Evolutionary conservation across 495 filamentous ascomycete species (phyloP).

Genomic region (Cairneyella variabilis): DNA sequence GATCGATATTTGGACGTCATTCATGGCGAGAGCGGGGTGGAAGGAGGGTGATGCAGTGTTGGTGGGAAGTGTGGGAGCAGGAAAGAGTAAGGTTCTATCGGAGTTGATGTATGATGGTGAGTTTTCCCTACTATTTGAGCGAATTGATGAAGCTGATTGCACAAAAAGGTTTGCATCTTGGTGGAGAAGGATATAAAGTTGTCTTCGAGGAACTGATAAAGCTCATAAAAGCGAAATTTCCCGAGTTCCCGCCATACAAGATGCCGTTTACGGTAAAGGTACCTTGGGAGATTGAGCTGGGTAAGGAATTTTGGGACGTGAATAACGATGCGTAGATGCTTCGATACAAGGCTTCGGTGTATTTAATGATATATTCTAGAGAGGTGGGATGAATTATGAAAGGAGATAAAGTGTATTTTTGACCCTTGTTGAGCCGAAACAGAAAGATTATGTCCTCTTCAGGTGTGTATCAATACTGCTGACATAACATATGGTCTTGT

Average conservation of each 20-base stretch:
- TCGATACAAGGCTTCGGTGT: too few relatives aligned
- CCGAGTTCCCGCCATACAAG: slow-evolving; percentile 50
- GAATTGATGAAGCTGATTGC: slow-evolving; percentile 1
- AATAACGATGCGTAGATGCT: slow-evolving; percentile 16
- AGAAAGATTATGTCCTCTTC: too few relatives aligned
- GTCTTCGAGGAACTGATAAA: slow-evolving; percentile 54
- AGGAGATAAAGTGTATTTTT: neutral
- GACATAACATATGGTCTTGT: too few relatives aligned
- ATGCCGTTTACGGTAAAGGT: slow-evolving; percentile 32
- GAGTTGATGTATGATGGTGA: slow-evolving; percentile 48
- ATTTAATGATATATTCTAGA: too few relatives aligned
- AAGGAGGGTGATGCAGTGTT: slow-evolving; percentile 48
- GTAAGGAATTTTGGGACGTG: slow-evolving; percentile 19
- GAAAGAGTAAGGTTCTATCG: slow-evolving; percentile 42
- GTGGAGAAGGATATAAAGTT: slow-evolving; percentile 51
- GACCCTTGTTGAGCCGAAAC: too few relatives aligned
- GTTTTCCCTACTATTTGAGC: slow-evolving; percentile 12
- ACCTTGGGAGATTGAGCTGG: slow-evolving; percentile 15
- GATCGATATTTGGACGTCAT: slow-evolving; percentile 58
- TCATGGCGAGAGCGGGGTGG: slow-evolving; percentile 56
- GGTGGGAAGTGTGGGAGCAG: slow-evolving; percentile 46
- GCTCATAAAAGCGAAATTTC: slow-evolving; percentile 50
- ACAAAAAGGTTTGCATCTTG: slow-evolving; percentile 57
- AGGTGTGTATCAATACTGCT: too few relatives aligned
- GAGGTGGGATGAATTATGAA: neutral